phyloP scores from a whole-genome alignment of 352 stramenopile genomes.

The Globisporangium perplexum region DNA sequence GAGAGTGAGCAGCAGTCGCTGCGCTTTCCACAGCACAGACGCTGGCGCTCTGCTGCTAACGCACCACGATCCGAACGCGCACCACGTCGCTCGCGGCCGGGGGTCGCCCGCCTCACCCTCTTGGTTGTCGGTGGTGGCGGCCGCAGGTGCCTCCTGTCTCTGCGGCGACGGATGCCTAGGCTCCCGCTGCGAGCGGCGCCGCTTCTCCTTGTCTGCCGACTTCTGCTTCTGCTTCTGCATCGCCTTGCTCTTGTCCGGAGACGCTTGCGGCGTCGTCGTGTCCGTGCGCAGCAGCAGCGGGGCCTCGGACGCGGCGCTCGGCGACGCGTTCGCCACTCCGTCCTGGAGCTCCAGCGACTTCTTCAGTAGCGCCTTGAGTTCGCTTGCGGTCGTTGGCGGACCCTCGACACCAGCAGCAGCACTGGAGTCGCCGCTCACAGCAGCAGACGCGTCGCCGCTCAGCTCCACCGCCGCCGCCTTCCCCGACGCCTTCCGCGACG shows the following conservation, averaged over 20 bases:
- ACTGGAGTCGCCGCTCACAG: not conserved
- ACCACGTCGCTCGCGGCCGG: not conserved
- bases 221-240: constrained; percentile 1
- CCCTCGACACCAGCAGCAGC: not conserved
- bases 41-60: constrained; percentile 9
- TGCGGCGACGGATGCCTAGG: too few relatives aligned
- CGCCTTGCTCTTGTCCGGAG: constrained; percentile 8
- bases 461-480: not conserved
- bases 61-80: not conserved
- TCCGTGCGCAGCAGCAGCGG: constrained; percentile 27
- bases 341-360: constrained; percentile 4
- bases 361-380: constrained; percentile 16
- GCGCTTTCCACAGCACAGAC: constrained; percentile 5
- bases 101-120: not conserved
- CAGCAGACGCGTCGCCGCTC: not conserved
- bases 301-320: constrained; percentile 26
- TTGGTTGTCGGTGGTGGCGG: not conserved
- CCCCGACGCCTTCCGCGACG: not conserved
- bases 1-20: constrained; percentile 8
- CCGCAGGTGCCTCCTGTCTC: too few relatives aligned
- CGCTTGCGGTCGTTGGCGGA: constrained; percentile 5
- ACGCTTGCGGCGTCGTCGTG: constrained; percentile 4
- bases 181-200: too few relatives aligned
- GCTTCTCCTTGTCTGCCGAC: not conserved
- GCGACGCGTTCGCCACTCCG: constrained; percentile 16